Evolutionary conservation across 768 basidiomycete genomes (phyloP).

Genomic region (Clathrus columnatus): DNA sequence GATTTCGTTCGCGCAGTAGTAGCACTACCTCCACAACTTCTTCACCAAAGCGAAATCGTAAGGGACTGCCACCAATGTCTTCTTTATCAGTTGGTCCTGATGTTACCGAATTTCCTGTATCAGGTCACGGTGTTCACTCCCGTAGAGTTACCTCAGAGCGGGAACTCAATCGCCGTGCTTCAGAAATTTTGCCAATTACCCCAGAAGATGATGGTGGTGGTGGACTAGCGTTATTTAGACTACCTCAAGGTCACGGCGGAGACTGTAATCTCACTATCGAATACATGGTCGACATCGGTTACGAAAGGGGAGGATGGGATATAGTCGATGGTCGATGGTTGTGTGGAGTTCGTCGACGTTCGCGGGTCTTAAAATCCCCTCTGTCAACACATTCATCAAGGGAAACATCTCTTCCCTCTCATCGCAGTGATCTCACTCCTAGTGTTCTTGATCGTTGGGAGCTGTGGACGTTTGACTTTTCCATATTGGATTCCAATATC

Average conservation of each 20-base stretch:
- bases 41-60: conserved; percentile 40
- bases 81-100: conserved; percentile 30
- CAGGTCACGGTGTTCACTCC: conserved; percentile 70
- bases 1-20: conserved; percentile 53
- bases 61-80: conserved; percentile 40
- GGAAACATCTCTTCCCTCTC: conserved; percentile 8
- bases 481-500: conserved; percentile 1
- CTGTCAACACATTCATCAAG: conserved; percentile 11
- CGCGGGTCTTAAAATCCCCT: conserved; percentile 30
- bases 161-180: conserved; percentile 41
- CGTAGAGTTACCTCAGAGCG: conserved; percentile 61
- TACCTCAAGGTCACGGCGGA: neutral
- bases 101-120: conserved; percentile 61
- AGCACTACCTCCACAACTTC: conserved; percentile 38
- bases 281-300: conserved; percentile 29
- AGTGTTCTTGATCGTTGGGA: conserved; percentile 78
- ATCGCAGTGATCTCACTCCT: conserved; percentile 41
- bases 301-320: conserved; percentile 78
- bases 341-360: conserved; percentile 63
- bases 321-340: conserved; percentile 38
- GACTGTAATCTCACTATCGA: conserved; percentile 13
- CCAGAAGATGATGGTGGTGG: conserved; percentile 18
- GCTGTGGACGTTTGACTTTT: conserved; percentile 66
- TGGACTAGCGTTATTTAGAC: conserved; percentile 27
- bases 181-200: conserved; percentile 28